Base-by-base conservation (phyloP, 1,284 basidiomycete genomes). In the Malassezia furfur region DNA sequence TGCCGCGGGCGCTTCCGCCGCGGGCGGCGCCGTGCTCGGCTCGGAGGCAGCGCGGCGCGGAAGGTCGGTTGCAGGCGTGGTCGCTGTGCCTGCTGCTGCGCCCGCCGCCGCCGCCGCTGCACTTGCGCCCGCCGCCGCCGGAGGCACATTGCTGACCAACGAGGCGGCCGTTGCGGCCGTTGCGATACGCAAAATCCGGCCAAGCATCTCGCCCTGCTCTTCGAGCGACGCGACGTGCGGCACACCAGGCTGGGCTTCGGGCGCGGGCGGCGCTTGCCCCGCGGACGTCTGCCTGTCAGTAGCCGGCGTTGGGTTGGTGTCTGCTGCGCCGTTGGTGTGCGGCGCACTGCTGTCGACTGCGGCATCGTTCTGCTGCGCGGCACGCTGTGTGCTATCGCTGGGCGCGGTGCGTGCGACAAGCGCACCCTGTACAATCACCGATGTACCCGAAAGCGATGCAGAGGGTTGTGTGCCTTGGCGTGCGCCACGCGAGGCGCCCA, bases 141-240 rank as follows among this genome's bases (percentile, higher is more conserved):
- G 57, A 7, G 57, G 54, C 35, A 53, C 40, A 11, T 57, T 57
- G 47, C 60, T 66, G 39, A 72, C 59, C 41, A 73, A 54, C 12
- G 70, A 73, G 2, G 70, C 63, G 22, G 70, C 70, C 5, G 70
- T 73, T 2, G 70, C 70, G 21, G 70, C 69, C 8, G 70, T 61
- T 8, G 70, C 70, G 19, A 73, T 66, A 32, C 63, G 60, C 6
- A 71, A 52, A 19, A 73, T 70, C 10, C 68, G 61, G 49, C 63
- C 64, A 11, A 73, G 60, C 70, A 73, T 73, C 48, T 64, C 64
- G 15, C 68, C 70, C 54, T 73, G 70, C 46, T 72, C 70, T 37
- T 68, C 68, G 0, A 72, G 50, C 22, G 70, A 68, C 11, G 68
- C 70, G 1, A 63, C 67, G 34, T 66, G 65, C 17, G 59, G 53